phyloP scores from a whole-genome alignment of 768 basidiomycete species.

The Lepiota venenata region DNA sequence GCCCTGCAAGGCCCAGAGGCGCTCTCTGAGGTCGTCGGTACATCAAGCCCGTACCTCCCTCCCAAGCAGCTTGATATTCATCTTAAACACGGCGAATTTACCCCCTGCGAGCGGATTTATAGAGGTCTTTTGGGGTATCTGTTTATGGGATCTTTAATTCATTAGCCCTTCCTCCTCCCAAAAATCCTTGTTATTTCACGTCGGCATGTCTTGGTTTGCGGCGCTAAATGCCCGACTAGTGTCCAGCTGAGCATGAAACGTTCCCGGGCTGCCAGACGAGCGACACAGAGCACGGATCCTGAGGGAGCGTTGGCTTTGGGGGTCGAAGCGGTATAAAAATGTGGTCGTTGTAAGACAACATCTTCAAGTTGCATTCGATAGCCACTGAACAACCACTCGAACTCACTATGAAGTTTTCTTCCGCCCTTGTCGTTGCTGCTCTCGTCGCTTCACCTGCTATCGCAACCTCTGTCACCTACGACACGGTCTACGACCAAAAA shows the following conservation, averaged over 20 bases:
- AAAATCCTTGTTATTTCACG: background rate
- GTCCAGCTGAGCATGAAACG: background rate
- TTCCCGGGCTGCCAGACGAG: background rate
- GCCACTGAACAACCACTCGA: background rate
- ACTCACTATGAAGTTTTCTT: constrained; percentile 30
- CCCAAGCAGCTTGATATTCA: background rate
- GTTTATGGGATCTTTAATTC: background rate
- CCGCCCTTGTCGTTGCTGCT: constrained; percentile 20
- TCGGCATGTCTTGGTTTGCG: background rate
- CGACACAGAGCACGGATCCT: background rate
- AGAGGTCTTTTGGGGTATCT: too few relatives aligned
- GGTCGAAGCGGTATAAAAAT: background rate
- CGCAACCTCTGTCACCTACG: constrained; percentile 33
- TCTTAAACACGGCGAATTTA: background rate
- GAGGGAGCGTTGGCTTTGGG: background rate
- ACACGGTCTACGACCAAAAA: constrained; percentile 46
- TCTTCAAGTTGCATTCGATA: background rate
- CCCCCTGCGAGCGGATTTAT: background rate
- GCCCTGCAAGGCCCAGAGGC: too few relatives aligned
- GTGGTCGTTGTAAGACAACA: background rate
- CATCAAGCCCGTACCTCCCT: background rate
- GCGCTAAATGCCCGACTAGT: background rate
- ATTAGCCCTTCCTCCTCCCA: background rate
- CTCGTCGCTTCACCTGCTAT: constrained; percentile 21
- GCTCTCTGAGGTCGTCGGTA: background rate